Conservation (phyloP, 1,139 yeast species). For the Barnettozyma hawaiiensis region DNA sequence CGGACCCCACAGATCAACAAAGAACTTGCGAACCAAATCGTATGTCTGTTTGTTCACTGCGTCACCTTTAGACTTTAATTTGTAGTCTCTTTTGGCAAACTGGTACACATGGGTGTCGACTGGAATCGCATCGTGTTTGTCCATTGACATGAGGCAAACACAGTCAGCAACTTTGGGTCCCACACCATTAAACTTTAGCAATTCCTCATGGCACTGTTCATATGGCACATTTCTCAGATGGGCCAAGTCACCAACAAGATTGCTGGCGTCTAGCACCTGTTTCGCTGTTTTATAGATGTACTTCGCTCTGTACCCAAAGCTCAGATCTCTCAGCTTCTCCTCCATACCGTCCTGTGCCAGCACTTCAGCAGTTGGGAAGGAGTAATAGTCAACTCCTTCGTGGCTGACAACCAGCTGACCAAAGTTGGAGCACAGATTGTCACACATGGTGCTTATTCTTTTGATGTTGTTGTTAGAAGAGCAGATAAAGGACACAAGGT, state of each 20-base stretch:
- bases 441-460: constrained; percentile 91
- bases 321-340: constrained; percentile 38
- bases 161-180: constrained; percentile 99
- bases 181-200: constrained; percentile 75
- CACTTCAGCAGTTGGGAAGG: constrained; percentile 66
- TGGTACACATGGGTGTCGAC: constrained; percentile 97
- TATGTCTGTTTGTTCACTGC: constrained; percentile 39
- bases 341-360: constrained; percentile 39
- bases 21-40: constrained; percentile 53
- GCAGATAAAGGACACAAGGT: constrained; percentile 82
- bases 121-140: constrained; percentile 85
- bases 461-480: constrained; percentile 95
- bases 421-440: constrained; percentile 62
- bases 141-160: constrained; percentile 81
- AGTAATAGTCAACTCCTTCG: constrained; percentile 55
- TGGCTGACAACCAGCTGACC: constrained; percentile 57
- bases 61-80: constrained; percentile 41
- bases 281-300: constrained; percentile 77
- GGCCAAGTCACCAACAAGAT: constrained; percentile 31
- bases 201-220: constrained; percentile 55
- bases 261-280: constrained; percentile 35
- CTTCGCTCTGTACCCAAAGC: constrained; percentile 89
- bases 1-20: constrained; percentile 72
- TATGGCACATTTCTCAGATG: constrained; percentile 42
- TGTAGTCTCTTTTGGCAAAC: constrained; percentile 80